These are phyloP conservation scores for Penicillium decumbens DNA, from an alignment of 2,329 filamentous ascomycete species.

Conservation along the genomic window DNA sequence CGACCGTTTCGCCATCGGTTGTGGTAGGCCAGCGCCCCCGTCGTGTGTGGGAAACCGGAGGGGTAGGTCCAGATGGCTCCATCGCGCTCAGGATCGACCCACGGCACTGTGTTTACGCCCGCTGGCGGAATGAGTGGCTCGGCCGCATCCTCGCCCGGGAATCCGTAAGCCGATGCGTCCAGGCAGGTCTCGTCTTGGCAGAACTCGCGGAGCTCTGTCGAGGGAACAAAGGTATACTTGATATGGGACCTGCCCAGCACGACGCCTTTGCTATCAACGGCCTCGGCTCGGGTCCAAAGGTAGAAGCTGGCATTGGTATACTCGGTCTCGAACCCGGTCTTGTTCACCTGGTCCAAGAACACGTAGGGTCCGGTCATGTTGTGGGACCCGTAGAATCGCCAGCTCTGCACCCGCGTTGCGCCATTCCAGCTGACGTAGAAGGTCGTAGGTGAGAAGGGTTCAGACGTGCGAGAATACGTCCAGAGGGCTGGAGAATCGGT, in stretches of 20 bases:
- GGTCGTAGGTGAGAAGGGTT: conserved; percentile 25
- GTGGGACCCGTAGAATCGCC: conserved; percentile 34
- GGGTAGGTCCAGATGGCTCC: conserved; percentile 19
- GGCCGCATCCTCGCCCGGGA: conserved; percentile 27
- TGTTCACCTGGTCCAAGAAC: conserved; percentile 27
- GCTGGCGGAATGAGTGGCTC: conserved; percentile 27
- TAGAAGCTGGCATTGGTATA: conserved; percentile 30
- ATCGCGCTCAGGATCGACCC: conserved; percentile 28
- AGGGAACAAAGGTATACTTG: conserved; percentile 38
- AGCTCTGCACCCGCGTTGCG: conserved; percentile 35
- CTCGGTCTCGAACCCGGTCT: conserved; percentile 39
- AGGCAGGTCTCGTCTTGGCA: conserved; percentile 29
- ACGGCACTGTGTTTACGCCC: conserved; percentile 32
- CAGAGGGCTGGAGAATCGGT: conserved; percentile 41
- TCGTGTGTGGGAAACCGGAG: conserved; percentile 12
- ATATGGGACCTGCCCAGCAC: conserved; percentile 33
- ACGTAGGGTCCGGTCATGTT: conserved; percentile 32
- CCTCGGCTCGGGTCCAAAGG: conserved; percentile 35
- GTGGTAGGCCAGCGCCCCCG: conserved; percentile 1
- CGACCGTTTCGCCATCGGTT: conserved; percentile 5
- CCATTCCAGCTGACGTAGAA: conserved; percentile 43
- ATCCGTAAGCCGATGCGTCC: conserved; percentile 29
- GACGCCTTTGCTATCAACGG: conserved; percentile 30
- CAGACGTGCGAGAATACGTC: conserved; percentile 32
- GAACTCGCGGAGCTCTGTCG: conserved; percentile 30